phyloP scores from a whole-genome alignment of 2,329 filamentous ascomycete species.

The Alternaria gansuensis region DNA sequence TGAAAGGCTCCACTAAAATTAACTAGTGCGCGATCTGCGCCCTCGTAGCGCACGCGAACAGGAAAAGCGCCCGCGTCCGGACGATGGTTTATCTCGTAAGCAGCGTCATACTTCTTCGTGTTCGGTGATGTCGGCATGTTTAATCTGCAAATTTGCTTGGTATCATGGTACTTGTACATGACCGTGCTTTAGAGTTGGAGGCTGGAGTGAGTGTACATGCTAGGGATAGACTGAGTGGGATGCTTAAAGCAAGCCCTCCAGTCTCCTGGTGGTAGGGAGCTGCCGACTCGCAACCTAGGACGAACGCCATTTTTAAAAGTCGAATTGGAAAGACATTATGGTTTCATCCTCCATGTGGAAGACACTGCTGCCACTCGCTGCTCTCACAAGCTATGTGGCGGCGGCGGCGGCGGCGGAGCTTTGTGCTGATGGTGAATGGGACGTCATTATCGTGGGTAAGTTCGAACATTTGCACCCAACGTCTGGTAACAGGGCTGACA shows the following conservation, averaged over 20 bases:
- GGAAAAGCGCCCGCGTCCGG: constrained; percentile 12
- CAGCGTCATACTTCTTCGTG: constrained; percentile 19
- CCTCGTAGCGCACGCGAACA: background rate
- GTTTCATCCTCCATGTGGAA: constrained; percentile 22
- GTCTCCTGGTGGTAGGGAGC: background rate
- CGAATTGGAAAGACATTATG: constrained; percentile 11
- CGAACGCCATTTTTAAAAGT: background rate
- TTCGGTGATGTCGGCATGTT: constrained; percentile 10
- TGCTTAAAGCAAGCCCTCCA: constrained; percentile 13
- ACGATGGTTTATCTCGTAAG: constrained; percentile 8
- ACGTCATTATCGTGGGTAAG: constrained; percentile 38
- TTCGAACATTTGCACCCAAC: background rate
- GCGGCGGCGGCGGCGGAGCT: constrained; percentile 6
- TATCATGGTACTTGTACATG: constrained; percentile 8
- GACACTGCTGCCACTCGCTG: constrained; percentile 22
- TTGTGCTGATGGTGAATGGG: constrained; percentile 28
- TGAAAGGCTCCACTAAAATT: background rate
- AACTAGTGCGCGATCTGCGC: background rate
- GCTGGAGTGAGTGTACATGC: background rate
- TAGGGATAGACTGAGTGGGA: background rate
- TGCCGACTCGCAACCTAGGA: background rate
- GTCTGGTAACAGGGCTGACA: background rate
- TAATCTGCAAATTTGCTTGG: constrained; percentile 7
- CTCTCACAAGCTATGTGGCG: constrained; percentile 9
- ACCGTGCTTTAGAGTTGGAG: constrained; percentile 9